Conservation (phyloP, 2,329 filamentous ascomycete genomes). For the Penicillium griseofulvum region DNA sequence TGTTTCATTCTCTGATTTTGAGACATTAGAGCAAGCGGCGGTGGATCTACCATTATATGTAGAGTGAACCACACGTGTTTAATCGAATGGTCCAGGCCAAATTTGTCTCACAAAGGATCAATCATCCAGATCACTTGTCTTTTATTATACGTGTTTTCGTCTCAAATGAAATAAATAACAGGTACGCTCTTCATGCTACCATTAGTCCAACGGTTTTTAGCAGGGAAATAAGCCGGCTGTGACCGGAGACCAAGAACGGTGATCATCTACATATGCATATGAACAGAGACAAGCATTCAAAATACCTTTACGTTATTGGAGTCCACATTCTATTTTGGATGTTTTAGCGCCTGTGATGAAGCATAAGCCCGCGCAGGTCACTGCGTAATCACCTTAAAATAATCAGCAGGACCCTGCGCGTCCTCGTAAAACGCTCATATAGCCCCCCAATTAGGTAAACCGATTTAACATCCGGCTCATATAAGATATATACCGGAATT, state of each 20-base stretch:
- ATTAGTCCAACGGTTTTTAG: not conserved
- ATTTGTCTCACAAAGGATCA: not conserved
- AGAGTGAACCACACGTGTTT: not conserved
- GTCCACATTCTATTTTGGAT: not conserved
- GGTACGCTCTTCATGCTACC: not conserved
- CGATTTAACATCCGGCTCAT: not conserved
- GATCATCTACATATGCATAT: not conserved
- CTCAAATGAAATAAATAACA: not conserved
- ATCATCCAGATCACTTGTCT: not conserved
- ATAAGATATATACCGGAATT: not conserved
- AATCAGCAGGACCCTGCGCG: not conserved
- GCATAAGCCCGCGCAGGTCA: too few species aligned
- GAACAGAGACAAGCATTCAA: not conserved
- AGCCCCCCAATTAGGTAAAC: not conserved
- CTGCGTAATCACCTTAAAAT: not conserved
- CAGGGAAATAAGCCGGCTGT: not conserved
- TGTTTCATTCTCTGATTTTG: slow-evolving; percentile 41
- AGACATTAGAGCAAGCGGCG: slow-evolving; percentile 32
- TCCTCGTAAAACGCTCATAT: not conserved
- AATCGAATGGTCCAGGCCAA: not conserved
- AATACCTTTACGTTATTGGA: not conserved
- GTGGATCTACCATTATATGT: not conserved
- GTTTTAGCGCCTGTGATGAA: not conserved
- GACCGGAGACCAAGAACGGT: not conserved
- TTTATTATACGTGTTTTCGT: not conserved